Evolutionary conservation across 2,329 filamentous ascomycete species (phyloP).

Genomic region (Alternaria rosae): DNA sequence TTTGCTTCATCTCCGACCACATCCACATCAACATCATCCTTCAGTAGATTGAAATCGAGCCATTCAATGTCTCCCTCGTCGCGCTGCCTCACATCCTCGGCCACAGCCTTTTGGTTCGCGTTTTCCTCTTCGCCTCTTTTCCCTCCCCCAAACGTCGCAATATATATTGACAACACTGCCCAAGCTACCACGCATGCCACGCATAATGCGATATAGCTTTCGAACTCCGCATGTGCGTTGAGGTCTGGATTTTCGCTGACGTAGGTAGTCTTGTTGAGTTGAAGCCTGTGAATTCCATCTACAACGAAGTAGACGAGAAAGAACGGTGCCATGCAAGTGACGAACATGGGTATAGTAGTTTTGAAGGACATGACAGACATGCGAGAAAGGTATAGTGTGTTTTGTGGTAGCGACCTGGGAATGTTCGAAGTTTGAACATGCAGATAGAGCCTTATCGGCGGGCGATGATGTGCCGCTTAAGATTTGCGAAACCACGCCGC

Average conservation of each 20-base stretch:
- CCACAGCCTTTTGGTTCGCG: neutral
- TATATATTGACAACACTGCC: too few species aligned
- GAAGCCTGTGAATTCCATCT: neutral
- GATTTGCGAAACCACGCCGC: neutral
- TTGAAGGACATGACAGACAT: neutral
- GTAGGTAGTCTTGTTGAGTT: neutral
- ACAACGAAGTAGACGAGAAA: neutral
- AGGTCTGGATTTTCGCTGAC: too few species aligned
- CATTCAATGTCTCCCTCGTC: accelerated
- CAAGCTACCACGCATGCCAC: too few species aligned
- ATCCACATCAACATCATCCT: accelerated
- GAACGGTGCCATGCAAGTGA: neutral
- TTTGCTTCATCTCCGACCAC: accelerated
- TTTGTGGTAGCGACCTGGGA: neutral
- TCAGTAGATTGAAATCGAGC: neutral
- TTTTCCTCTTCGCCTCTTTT: neutral
- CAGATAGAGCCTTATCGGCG: neutral
- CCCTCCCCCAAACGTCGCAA: neutral
- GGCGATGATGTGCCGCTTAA: neutral
- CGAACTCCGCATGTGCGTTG: too few species aligned
- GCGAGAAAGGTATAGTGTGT: accelerated
- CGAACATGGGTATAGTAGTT: neutral
- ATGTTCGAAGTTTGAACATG: neutral
- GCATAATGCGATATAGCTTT: too few species aligned
- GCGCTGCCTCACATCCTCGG: accelerated